Conservation (phyloP, 768 basidiomycete genomes). For the Kwoniella sp. region DNA sequence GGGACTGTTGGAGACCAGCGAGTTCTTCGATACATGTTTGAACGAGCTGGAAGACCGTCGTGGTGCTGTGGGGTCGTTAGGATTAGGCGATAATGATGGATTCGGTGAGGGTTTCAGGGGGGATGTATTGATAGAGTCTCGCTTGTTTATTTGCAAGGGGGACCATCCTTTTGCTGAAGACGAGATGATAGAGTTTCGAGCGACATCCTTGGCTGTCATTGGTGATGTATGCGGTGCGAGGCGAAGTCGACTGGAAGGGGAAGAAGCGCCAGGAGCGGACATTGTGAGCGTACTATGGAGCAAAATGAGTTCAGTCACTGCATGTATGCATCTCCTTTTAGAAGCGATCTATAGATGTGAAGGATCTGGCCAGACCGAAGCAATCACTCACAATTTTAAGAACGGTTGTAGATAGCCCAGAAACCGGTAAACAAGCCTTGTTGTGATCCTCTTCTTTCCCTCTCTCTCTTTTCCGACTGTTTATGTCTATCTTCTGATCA, state of each 20-base stretch:
- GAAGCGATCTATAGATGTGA: too few species aligned
- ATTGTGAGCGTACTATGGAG: constrained; percentile 12
- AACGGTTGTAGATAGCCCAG: neutral
- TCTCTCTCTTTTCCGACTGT: neutral
- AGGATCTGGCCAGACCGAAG: too few species aligned
- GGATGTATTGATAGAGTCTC: constrained; percentile 37
- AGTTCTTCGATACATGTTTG: constrained; percentile 56
- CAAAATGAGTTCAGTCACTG: neutral
- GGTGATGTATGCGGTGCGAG: constrained; percentile 25
- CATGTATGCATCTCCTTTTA: too few species aligned
- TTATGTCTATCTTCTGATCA: constrained; percentile 1
- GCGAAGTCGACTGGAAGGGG: constrained; percentile 29
- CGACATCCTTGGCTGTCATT: constrained; percentile 20
- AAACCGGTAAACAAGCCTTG: constrained; percentile 2
- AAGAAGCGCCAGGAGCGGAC: constrained; percentile 21
- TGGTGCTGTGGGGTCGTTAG: constrained; percentile 26
- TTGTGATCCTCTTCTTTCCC: too few species aligned
- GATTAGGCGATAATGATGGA: constrained; percentile 17
- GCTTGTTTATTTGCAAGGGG: constrained; percentile 53
- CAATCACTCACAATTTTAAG: neutral
- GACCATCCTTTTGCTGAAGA: constrained; percentile 56
- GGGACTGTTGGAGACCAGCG: constrained; percentile 54
- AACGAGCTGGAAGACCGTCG: constrained; percentile 54
- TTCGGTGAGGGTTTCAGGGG: constrained; percentile 41
- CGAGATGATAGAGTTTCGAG: constrained; percentile 51